A percentile compares a stretch with the other conserved stretches of the same genome.
These are phyloP conservation scores for Solanum commersonii DNA, from an alignment of 257 asterid genomes.

Conservation along the genomic window DNA sequence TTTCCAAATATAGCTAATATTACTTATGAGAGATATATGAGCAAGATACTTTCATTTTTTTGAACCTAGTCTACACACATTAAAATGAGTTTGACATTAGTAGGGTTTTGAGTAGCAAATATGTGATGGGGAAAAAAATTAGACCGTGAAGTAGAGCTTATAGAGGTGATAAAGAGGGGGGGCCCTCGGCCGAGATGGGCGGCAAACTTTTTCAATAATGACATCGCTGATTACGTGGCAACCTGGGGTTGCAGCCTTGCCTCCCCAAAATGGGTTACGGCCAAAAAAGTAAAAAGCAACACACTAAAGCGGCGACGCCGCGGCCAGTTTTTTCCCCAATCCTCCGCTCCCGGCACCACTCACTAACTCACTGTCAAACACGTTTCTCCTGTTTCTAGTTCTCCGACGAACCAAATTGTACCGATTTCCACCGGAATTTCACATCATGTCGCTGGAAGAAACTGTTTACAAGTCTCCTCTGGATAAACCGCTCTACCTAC, in stretches of 20 bases:
- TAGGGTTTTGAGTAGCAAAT: background rate
- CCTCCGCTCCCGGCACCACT: conserved; percentile 8
- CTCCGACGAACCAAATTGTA: conserved; percentile 4
- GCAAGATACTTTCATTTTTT: too few species aligned
- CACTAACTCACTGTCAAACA: background rate
- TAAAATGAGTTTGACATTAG: background rate
- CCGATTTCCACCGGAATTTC: conserved; percentile 23
- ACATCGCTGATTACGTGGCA: conserved; percentile 40
- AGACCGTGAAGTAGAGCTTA: background rate
- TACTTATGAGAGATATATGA: too few species aligned
- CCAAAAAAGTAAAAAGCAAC: conserved; percentile 1
- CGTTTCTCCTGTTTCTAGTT: background rate
- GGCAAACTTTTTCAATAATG: conserved; percentile 7
- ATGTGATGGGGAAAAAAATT: background rate
- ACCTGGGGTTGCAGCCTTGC: conserved; percentile 43
- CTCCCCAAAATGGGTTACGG: conserved; percentile 7
- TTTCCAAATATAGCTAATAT: too few species aligned
- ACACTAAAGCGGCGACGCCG: conserved; percentile 45
- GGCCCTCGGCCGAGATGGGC: background rate
- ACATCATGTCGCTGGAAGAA: conserved; percentile 44
- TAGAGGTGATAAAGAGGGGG: background rate
- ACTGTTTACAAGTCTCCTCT: conserved; percentile 54
- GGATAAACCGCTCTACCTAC: conserved; percentile 81
- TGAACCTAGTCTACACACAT: background rate
- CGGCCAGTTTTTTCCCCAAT: conserved; percentile 25